A percentile compares a stretch with the other conserved stretches of the same genome.
These are phyloP conservation scores for Amylostereum chailletii DNA, from an alignment of 1,284 basidiomycete species.

Conservation along the genomic window DNA sequence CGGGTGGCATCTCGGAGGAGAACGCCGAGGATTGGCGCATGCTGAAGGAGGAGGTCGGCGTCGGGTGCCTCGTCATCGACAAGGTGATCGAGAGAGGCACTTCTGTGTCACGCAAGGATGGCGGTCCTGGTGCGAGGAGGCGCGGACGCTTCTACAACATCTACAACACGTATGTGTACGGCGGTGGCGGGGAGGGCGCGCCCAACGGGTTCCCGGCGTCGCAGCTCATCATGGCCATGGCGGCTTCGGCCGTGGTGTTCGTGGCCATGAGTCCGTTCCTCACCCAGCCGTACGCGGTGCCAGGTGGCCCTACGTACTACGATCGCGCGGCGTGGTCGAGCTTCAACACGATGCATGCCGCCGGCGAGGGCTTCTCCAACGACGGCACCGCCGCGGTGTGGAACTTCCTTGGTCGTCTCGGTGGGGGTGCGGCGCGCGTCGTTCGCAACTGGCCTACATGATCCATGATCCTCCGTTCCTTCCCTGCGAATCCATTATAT, in stretches of 20 bases:
- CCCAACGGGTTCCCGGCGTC: conserved; percentile 20
- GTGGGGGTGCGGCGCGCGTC: conserved; percentile 62
- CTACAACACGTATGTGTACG: conserved; percentile 75
- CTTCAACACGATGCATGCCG: conserved; percentile 62
- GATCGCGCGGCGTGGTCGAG: conserved; percentile 72
- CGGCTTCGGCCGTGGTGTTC: conserved; percentile 48
- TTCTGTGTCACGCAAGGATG: conserved; percentile 23
- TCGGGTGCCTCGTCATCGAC: conserved; percentile 72
- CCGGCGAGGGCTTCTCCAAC: conserved; percentile 54
- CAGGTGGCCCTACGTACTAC: conserved; percentile 63
- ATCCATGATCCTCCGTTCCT: conserved; percentile 1
- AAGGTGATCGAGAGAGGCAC: conserved; percentile 50
- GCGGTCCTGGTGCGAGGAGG: conserved; percentile 18
- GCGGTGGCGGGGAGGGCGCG: conserved; percentile 25
- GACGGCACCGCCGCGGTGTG: conserved; percentile 45
- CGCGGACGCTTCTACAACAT: conserved; percentile 68
- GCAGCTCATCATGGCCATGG: conserved; percentile 43
- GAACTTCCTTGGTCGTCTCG: conserved; percentile 53
- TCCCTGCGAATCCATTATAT: neutral
- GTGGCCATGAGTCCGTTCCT: conserved; percentile 49
- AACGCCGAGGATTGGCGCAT: conserved; percentile 62
- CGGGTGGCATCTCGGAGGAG: conserved; percentile 51
- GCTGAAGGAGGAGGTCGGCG: conserved; percentile 68
- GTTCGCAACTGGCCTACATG: conserved; percentile 67
- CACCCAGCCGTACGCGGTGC: conserved; percentile 47